phyloP scores from a whole-genome alignment of 352 stramenopile genomes.

The Phytophthora pinifolia region DNA sequence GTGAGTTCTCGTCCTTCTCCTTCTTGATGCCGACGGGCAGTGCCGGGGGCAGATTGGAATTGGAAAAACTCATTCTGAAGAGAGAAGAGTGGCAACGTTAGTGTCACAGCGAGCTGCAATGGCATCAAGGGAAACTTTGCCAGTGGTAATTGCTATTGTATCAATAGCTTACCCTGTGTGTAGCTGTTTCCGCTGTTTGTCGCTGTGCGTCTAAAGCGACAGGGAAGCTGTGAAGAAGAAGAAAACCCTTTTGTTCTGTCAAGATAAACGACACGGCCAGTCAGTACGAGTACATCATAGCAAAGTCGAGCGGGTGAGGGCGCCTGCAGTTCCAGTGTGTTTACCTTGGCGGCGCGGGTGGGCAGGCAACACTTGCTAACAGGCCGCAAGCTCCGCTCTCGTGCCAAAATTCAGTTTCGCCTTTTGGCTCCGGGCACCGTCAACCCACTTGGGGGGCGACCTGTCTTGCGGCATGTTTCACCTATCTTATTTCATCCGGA shows the following conservation, averaged over 20 bases:
- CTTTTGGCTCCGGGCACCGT: conserved; percentile 18
- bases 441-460: conserved; percentile 21
- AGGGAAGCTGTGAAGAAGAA: conserved; percentile 15
- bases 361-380: conserved; percentile 6
- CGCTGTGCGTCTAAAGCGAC: conserved; percentile 26
- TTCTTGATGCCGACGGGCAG: conserved; percentile 75
- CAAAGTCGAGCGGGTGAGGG: background rate
- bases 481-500: too few relatives aligned
- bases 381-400: conserved; percentile 10
- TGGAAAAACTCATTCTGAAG: conserved; percentile 43
- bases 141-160: conserved; percentile 2
- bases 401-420: conserved; percentile 33
- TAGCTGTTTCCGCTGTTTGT: background rate
- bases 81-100: background rate
- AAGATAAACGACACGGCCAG: background rate
- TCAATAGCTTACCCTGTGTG: conserved; percentile 1
- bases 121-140: conserved; percentile 1
- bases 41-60: conserved; percentile 57
- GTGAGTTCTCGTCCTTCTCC: conserved; percentile 41
- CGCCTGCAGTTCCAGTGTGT: background rate
- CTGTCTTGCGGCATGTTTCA: conserved; percentile 6
- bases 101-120: background rate
- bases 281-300: background rate
- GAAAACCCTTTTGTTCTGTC: conserved; percentile 1
- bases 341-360: background rate